These are phyloP conservation scores for Aspergillus sp. DNA, from an alignment of 2,329 filamentous ascomycete genomes.

Conservation along the genomic window DNA sequence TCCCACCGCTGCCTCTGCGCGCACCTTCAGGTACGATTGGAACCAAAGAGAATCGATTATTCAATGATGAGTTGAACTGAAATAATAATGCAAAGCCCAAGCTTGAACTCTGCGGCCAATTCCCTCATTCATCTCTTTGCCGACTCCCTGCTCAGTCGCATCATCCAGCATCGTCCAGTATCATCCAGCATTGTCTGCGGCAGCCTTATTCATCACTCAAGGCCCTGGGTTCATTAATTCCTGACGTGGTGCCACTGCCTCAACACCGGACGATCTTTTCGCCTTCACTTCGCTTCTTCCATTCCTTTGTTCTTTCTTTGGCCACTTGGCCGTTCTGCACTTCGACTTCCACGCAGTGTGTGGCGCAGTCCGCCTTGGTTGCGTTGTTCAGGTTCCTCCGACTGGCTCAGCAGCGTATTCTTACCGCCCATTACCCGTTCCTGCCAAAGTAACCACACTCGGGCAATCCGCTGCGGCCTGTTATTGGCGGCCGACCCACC, in stretches of 20 bases:
- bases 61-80: background rate
- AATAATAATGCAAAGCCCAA: slow-evolving; percentile 1
- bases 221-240: background rate
- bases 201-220: slow-evolving; percentile 12
- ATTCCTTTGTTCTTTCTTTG: slow-evolving; percentile 9
- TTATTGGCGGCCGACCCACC: background rate
- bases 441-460: slow-evolving; percentile 6
- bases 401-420: slow-evolving; percentile 5
- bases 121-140: background rate
- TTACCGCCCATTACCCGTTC: background rate
- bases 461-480: background rate
- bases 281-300: slow-evolving; percentile 2
- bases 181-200: slow-evolving; percentile 7
- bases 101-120: background rate
- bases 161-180: slow-evolving; percentile 18
- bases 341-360: slow-evolving; percentile 4
- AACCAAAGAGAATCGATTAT: background rate
- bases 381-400: background rate
- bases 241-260: slow-evolving; percentile 21
- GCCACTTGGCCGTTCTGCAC: slow-evolving; percentile 1
- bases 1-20: slow-evolving; percentile 13
- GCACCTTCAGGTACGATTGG: slow-evolving; percentile 5
- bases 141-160: background rate
- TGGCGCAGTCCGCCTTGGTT: slow-evolving; percentile 16
- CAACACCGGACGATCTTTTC: slow-evolving; percentile 4